These are phyloP conservation scores for Termitomyces sp. DNA, from an alignment of 768 basidiomycete species.

Conservation along the genomic window DNA sequence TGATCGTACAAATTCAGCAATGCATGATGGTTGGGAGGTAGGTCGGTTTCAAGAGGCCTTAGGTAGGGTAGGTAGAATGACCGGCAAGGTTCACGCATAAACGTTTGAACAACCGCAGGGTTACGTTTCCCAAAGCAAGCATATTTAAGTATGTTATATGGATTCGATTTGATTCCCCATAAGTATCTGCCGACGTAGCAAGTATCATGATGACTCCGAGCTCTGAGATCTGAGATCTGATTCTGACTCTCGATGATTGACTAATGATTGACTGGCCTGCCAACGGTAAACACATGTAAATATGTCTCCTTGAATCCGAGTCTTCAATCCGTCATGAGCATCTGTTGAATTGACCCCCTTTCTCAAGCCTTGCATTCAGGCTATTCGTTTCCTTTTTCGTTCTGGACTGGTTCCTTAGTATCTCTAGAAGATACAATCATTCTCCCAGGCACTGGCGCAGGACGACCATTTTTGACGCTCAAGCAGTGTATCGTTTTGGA, in stretches of 20 bases:
- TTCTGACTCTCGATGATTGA: too few relatives aligned
- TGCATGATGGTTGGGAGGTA: conserved; percentile 9
- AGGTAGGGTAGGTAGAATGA: too few relatives aligned
- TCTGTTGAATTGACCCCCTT: conserved; percentile 4
- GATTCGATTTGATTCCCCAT: neutral
- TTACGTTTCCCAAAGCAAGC: neutral
- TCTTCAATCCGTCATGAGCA: conserved; percentile 2
- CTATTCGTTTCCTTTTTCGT: conserved; percentile 14
- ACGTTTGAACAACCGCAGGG: too few relatives aligned
- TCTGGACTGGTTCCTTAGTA: conserved; percentile 21
- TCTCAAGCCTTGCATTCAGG: conserved; percentile 11
- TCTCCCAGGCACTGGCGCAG: conserved; percentile 31
- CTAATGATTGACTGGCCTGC: too few relatives aligned
- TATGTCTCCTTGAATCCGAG: neutral
- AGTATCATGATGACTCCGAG: too few relatives aligned
- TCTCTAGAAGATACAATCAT: conserved; percentile 18
- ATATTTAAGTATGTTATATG: conserved; percentile 1
- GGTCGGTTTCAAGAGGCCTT: too few relatives aligned
- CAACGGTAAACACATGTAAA: conserved; percentile 11
- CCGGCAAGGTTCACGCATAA: too few relatives aligned
- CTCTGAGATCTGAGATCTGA: too few relatives aligned
- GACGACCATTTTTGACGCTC: conserved; percentile 27
- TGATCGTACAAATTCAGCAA: neutral
- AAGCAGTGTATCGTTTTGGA: neutral
- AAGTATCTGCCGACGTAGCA: neutral